Evolutionary conservation across 2,329 filamentous ascomycete species (phyloP).

Genomic region (Aureobasidium subglaciale): DNA sequence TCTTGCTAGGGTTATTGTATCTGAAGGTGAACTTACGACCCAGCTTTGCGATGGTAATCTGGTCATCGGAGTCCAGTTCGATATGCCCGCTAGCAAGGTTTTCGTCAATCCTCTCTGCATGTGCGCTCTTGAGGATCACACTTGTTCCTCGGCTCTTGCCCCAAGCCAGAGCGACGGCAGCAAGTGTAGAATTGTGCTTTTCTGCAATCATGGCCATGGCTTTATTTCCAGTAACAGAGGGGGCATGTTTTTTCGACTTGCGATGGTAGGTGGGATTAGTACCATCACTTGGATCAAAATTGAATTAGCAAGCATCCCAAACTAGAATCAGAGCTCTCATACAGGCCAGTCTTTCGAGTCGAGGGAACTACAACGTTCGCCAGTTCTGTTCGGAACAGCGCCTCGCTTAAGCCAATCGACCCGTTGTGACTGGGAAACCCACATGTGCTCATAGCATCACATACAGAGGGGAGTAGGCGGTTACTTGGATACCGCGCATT

Average conservation of each 20-base stretch:
- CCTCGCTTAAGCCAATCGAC: too few relatives aligned
- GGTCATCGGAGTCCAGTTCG: constrained; percentile 33
- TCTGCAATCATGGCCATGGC: constrained; percentile 35
- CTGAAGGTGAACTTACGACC: constrained; percentile 30
- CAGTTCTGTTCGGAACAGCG: too few relatives aligned
- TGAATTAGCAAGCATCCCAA: too few relatives aligned
- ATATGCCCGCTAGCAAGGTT: constrained; percentile 36
- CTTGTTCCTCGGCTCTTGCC: constrained; percentile 40
- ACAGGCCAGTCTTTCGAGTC: too few relatives aligned
- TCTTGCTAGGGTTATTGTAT: constrained; percentile 36
- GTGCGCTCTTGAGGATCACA: constrained; percentile 47
- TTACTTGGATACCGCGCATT: constrained; percentile 45
- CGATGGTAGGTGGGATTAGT: constrained; percentile 41
- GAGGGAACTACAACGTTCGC: too few relatives aligned
- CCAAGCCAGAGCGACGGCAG: constrained; percentile 45
- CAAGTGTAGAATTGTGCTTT: constrained; percentile 35
- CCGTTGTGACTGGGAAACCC: too few relatives aligned
- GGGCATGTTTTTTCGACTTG: constrained; percentile 24
- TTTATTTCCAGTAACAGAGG: constrained; percentile 36
- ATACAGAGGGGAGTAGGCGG: constrained; percentile 45
- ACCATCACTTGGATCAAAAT: too few relatives aligned
- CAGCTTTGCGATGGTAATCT: constrained; percentile 26
- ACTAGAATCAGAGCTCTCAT: too few relatives aligned
- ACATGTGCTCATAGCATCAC: too few relatives aligned
- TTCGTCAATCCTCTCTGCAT: constrained; percentile 37